Evolutionary conservation across 2,329 filamentous ascomycete genomes (phyloP).

Genomic region (Neofusicoccum kwambonambiense): DNA sequence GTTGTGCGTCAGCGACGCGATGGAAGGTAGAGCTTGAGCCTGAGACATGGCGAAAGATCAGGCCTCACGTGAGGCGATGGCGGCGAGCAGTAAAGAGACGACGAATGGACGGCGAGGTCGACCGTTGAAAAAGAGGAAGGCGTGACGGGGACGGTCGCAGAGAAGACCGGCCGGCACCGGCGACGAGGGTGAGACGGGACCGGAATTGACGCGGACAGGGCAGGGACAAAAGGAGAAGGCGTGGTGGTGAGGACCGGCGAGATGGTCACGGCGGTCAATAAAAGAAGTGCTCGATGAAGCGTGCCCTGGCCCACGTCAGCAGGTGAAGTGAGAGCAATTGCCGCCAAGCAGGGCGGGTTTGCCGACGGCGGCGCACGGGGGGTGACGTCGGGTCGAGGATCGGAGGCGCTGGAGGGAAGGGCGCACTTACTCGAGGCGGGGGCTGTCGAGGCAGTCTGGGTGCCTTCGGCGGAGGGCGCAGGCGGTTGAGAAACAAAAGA

Average conservation of each 20-base stretch:
- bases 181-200: background rate
- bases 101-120: background rate
- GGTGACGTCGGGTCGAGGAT: constrained; percentile 5
- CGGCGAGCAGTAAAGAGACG: background rate
- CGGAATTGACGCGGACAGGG: background rate
- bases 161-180: background rate
- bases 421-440: constrained; percentile 14
- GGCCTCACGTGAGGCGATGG: constrained; percentile 11
- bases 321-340: background rate
- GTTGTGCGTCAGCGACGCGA: constrained; percentile 37
- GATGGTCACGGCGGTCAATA: constrained; percentile 4
- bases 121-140: background rate
- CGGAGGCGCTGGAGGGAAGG: background rate
- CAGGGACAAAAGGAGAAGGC: constrained; percentile 1
- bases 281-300: background rate
- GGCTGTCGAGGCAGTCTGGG: background rate
- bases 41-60: constrained; percentile 26
- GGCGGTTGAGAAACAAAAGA: background rate
- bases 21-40: constrained; percentile 37
- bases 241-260: background rate
- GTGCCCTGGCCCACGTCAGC: background rate
- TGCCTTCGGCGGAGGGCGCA: background rate
- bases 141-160: background rate
- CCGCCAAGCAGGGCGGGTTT: background rate
- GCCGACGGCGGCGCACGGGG: background rate